Evolutionary conservation across 805 yeast genomes (phyloP).

Genomic region (Nakazawaea anatomiae): DNA sequence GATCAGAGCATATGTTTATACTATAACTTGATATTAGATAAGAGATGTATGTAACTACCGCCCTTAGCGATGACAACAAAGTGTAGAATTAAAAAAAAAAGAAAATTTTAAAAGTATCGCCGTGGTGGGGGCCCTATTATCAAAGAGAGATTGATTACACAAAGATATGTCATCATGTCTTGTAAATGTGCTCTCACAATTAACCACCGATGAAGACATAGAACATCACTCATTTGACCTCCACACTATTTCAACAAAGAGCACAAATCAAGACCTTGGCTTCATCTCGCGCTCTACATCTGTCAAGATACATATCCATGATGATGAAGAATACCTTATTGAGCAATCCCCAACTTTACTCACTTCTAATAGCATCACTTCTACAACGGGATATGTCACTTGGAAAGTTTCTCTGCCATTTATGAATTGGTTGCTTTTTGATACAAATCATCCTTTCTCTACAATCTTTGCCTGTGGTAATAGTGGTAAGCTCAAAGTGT

Average conservation of each 20-base stretch:
- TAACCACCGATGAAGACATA: conserved; percentile 11
- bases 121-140: no score
- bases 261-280: conserved; percentile 18
- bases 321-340: conserved; percentile 16
- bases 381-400: conserved; percentile 59
- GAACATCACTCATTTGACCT: conserved; percentile 23
- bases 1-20: no score
- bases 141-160: not conserved
- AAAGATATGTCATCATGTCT: not conserved
- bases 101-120: no score
- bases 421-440: conserved; percentile 46
- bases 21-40: no score
- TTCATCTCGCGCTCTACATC: conserved; percentile 17
- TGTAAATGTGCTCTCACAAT: not conserved
- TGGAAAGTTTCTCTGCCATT: conserved; percentile 50
- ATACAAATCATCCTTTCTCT: conserved; percentile 22
- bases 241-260: conserved; percentile 15
- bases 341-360: conserved; percentile 28
- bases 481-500: conserved; percentile 21
- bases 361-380: conserved; percentile 25
- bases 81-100: no score
- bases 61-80: no score
- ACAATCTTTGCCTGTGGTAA: conserved; percentile 8
- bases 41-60: no score
- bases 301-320: conserved; percentile 15